These are phyloP conservation scores for Clitocybe nebularis DNA, from an alignment of 1,284 basidiomycete species.

Conservation along the genomic window DNA sequence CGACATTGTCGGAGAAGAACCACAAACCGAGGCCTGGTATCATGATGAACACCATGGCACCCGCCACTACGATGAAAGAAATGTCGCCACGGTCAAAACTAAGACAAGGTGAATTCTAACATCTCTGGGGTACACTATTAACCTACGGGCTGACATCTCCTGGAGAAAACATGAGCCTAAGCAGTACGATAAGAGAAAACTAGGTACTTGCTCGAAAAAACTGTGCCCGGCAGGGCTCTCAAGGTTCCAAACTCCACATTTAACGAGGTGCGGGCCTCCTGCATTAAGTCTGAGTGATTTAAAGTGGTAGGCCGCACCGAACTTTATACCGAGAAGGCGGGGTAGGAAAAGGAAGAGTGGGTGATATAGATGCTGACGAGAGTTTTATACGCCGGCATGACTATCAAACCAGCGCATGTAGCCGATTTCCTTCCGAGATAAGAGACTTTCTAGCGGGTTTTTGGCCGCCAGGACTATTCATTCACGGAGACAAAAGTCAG, in stretches of 20 bases:
- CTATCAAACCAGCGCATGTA: too few relatives aligned
- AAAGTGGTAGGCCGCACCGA: not conserved
- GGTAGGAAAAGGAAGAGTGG: slow-evolving; percentile 5
- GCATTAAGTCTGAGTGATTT: not conserved
- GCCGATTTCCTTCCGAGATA: slow-evolving; percentile 19
- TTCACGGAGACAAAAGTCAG: slow-evolving; percentile 6
- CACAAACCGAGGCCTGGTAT: slow-evolving; percentile 65
- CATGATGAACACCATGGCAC: slow-evolving; percentile 81
- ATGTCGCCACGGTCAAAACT: slow-evolving; percentile 72
- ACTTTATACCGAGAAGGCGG: not conserved
- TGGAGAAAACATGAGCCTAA: too few relatives aligned
- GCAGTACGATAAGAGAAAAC: too few relatives aligned
- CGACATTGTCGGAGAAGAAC: not conserved
- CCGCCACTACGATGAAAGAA: slow-evolving; percentile 73
- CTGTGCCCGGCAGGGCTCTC: too few relatives aligned
- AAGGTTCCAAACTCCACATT: too few relatives aligned
- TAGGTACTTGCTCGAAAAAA: too few relatives aligned
- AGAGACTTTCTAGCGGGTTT: slow-evolving; percentile 7
- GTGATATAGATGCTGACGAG: not conserved
- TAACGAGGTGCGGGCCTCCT: not conserved
- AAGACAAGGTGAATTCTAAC: slow-evolving; percentile 2
- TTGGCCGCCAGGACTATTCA: slow-evolving; percentile 3
- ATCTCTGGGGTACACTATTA: not conserved
- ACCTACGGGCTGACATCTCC: slow-evolving; percentile 19
- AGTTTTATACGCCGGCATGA: too few relatives aligned